These are phyloP conservation scores for Kwoniella sp. DNA, from an alignment of 768 basidiomycete genomes.

Conservation along the genomic window DNA sequence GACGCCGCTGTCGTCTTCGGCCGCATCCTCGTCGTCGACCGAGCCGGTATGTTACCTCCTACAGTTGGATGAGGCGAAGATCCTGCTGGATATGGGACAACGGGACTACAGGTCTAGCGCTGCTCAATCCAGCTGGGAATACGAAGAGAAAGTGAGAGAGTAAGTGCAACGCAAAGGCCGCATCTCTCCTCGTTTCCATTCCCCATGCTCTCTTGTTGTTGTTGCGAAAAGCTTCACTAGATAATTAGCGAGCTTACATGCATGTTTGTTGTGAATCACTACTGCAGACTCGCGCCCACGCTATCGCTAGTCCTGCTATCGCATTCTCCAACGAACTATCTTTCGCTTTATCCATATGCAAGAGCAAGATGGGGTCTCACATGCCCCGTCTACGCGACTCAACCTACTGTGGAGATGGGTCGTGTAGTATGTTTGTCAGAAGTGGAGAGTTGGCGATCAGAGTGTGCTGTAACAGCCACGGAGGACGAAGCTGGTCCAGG, in stretches of 20 bases:
- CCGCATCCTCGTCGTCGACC: slow-evolving; percentile 57
- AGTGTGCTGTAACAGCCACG: slow-evolving; percentile 44
- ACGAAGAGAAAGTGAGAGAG: slow-evolving; percentile 54
- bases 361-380: slow-evolving; percentile 81
- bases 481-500: slow-evolving; percentile 15
- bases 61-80: slow-evolving; percentile 88
- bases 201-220: too few relatives aligned
- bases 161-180: slow-evolving; percentile 27
- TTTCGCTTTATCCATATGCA: slow-evolving; percentile 91
- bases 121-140: slow-evolving; percentile 38
- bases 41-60: slow-evolving; percentile 75
- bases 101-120: slow-evolving; percentile 46
- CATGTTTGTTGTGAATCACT: neutral
- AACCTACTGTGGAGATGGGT: slow-evolving; percentile 95
- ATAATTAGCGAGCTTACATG: neutral
- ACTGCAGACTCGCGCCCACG: slow-evolving; percentile 69
- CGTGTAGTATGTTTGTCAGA: slow-evolving; percentile 88
- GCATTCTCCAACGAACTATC: slow-evolving; percentile 85
- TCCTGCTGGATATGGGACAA: slow-evolving; percentile 92
- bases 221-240: too few relatives aligned
- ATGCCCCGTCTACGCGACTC: slow-evolving; percentile 88
- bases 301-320: slow-evolving; percentile 91
- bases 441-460: slow-evolving; percentile 66
- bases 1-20: slow-evolving; percentile 76
- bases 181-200: neutral